A percentile compares a stretch with the other conserved stretches of the same genome.
These are phyloP conservation scores for Begonia peltatifolia DNA, from an alignment of 306 rosid genomes.

Conservation along the genomic window DNA sequence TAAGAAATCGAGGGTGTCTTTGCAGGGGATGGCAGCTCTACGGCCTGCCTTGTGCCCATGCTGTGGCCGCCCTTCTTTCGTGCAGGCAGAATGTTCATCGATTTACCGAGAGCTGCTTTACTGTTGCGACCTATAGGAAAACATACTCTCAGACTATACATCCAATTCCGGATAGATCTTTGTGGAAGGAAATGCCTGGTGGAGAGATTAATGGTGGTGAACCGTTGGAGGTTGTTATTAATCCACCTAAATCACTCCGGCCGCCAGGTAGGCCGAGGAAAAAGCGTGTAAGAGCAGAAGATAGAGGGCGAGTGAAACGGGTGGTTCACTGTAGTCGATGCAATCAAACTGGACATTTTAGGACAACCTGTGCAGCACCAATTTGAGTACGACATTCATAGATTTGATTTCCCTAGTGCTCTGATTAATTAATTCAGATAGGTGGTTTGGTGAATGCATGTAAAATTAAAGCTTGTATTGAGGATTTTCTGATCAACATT, in stretches of 20 bases:
- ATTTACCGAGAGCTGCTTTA: conserved; percentile 39
- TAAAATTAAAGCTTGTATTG: background rate
- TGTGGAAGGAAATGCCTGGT: conserved; percentile 24
- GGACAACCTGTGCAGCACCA: conserved; percentile 44
- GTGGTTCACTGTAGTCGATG: conserved; percentile 50
- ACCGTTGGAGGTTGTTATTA: conserved; percentile 15
- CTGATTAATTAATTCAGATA: background rate
- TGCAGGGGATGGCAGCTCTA: conserved; percentile 41
- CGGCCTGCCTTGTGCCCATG: conserved; percentile 45
- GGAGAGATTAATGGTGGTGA: conserved; percentile 7
- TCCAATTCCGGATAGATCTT: conserved; percentile 38
- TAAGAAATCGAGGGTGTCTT: conserved; percentile 29
- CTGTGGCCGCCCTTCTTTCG: conserved; percentile 36
- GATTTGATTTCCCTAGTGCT: background rate
- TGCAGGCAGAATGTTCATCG: conserved; percentile 43
- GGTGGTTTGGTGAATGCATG: background rate
- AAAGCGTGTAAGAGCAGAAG: conserved; percentile 26
- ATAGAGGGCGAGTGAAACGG: conserved; percentile 26
- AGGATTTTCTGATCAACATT: background rate
- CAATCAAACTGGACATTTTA: conserved; percentile 41
- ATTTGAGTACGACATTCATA: conserved; percentile 10
- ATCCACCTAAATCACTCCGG: conserved; percentile 36
- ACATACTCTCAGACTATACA: conserved; percentile 39
- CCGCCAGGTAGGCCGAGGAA: conserved; percentile 39
- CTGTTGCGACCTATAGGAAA: conserved; percentile 35